Percentiles rank a stretch among this genome's conserved stretches.
These are phyloP conservation scores for Daldinia caldariorum DNA, from an alignment of 495 filamentous ascomycete genomes.

Conservation along the genomic window DNA sequence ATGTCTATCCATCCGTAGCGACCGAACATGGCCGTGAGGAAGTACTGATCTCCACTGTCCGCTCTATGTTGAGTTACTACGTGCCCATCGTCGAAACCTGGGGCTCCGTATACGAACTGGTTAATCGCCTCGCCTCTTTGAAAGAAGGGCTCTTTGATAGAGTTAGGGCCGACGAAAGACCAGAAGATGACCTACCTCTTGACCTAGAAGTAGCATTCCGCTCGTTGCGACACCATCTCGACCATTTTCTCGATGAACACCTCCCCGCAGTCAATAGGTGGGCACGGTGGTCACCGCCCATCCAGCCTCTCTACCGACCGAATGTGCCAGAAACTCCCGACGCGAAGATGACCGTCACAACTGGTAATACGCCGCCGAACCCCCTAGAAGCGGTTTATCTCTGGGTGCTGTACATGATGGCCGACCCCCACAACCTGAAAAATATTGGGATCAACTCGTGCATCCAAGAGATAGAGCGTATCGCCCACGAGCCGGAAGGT, in stretches of 20 bases:
- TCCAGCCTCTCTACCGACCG: neutral
- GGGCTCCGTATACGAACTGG: neutral
- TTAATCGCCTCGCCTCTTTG: neutral
- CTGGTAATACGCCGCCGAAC: neutral
- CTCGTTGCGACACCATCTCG: neutral
- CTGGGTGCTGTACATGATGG: slow-evolving; percentile 1
- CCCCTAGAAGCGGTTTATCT: neutral
- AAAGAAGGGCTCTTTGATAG: neutral
- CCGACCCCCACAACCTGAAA: neutral
- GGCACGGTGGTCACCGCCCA: slow-evolving; percentile 2
- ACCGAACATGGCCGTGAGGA: neutral
- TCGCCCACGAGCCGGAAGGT: neutral
- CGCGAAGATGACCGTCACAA: neutral
- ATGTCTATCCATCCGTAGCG: neutral
- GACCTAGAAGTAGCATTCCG: neutral
- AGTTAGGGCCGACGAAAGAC: neutral
- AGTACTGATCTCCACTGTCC: neutral
- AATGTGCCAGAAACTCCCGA: neutral
- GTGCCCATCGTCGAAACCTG: neutral
- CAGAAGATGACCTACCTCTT: neutral
- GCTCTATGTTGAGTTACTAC: slow-evolving; percentile 3
- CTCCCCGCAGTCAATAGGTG: neutral
- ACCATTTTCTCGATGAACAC: neutral
- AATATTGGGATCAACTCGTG: neutral
- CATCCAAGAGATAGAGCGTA: neutral